A percentile compares a stretch with the other conserved stretches of the same genome.
These are phyloP conservation scores for Neurospora hispaniola DNA, from an alignment of 495 filamentous ascomycete species.

Conservation along the genomic window DNA sequence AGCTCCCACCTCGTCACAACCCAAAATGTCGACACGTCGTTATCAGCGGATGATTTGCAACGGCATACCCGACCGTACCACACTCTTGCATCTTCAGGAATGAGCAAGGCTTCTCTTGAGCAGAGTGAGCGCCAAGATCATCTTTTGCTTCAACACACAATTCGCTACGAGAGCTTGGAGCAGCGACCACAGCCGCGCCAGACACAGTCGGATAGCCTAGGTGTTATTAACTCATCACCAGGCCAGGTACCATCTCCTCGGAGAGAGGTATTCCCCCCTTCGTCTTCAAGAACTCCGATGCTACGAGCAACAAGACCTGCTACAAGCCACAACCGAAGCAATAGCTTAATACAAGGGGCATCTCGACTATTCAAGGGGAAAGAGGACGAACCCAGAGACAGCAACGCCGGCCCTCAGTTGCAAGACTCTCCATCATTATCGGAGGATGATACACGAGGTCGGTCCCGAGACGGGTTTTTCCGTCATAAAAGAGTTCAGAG, in stretches of 20 bases:
- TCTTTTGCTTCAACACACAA: background rate
- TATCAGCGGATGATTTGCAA: constrained; percentile 15
- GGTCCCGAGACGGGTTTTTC: constrained; percentile 13
- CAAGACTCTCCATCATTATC: background rate
- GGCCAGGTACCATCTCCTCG: constrained; percentile 5
- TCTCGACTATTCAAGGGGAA: constrained; percentile 10
- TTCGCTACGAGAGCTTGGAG: background rate
- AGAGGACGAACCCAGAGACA: constrained; percentile 5
- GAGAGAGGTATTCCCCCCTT: constrained; percentile 20
- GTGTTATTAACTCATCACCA: background rate
- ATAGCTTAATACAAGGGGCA: constrained; percentile 15
- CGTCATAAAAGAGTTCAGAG: constrained; percentile 17
- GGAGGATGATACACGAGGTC: background rate
- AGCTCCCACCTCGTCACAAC: constrained; percentile 1
- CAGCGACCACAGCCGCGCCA: constrained; percentile 3
- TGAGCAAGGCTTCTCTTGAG: background rate
- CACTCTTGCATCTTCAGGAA: constrained; percentile 7
- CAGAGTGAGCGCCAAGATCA: background rate
- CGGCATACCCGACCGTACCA: constrained; percentile 12
- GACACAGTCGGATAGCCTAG: constrained; percentile 6
- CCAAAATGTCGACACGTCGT: constrained; percentile 5
- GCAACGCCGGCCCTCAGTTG: background rate
- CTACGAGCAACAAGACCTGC: constrained; percentile 16
- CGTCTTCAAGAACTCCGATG: constrained; percentile 24
- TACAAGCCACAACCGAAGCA: constrained; percentile 12